Conservation (phyloP, 257 asterid species). For the Jacaranda mimosifolia region DNA sequence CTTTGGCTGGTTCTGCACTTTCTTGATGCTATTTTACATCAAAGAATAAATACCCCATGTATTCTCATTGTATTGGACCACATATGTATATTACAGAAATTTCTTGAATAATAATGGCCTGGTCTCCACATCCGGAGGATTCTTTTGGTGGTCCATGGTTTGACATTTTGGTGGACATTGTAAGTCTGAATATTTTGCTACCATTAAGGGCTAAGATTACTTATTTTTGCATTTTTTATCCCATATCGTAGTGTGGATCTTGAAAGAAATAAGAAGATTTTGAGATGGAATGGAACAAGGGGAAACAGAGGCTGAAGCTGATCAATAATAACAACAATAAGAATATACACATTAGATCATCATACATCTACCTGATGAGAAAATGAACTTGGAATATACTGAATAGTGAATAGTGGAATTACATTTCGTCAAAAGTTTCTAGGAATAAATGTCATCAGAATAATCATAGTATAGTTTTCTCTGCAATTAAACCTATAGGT, state of each 20-base stretch:
- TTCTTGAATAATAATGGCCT: conserved; percentile 10
- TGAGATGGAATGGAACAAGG: background rate
- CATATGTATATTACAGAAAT: conserved; percentile 16
- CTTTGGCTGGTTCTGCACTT: conserved; percentile 6
- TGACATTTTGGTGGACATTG: no score
- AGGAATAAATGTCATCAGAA: background rate
- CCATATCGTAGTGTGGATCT: no score
- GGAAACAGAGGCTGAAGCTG: background rate
- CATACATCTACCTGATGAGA: background rate
- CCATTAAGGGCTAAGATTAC: no score
- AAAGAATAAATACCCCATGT: conserved; percentile 32
- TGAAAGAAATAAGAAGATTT: no score
- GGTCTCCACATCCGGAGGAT: conserved; percentile 5
- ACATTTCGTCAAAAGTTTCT: background rate
- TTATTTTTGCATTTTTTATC: no score
- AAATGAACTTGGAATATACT: background rate
- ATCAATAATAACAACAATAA: background rate
- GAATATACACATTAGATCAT: background rate
- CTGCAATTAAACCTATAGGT: background rate
- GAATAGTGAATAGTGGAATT: background rate
- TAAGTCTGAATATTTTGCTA: no score
- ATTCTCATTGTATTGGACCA: conserved; percentile 19
- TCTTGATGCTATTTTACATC: conserved; percentile 15
- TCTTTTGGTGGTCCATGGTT: no score
- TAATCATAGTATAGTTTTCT: background rate